These are phyloP conservation scores for Calonectria pseudoturangicola DNA, from an alignment of 2,329 filamentous ascomycete genomes.

Conservation along the genomic window DNA sequence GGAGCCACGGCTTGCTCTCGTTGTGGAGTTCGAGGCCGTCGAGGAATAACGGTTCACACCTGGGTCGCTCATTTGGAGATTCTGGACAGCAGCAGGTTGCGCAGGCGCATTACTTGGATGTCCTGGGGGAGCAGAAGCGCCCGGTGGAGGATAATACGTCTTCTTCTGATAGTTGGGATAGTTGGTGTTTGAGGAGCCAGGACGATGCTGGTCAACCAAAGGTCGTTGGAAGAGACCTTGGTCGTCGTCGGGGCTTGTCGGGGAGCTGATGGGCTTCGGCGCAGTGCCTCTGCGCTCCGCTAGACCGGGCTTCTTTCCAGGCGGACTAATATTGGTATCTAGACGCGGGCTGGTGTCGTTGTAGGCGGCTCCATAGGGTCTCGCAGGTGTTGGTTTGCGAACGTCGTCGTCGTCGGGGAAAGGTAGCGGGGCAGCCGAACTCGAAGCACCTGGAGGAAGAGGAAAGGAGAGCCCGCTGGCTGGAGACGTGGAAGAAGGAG, in stretches of 20 bases:
- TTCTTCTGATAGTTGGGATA: slow-evolving; percentile 74
- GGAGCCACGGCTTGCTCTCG: slow-evolving; percentile 91
- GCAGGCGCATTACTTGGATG: slow-evolving; percentile 58
- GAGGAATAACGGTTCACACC: slow-evolving; percentile 81
- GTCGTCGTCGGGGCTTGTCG: slow-evolving; percentile 84
- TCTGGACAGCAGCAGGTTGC: slow-evolving; percentile 49
- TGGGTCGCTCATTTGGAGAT: slow-evolving; percentile 62
- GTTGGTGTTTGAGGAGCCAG: slow-evolving; percentile 63
- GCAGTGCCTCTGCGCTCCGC: slow-evolving; percentile 89
- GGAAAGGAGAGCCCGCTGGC: slow-evolving; percentile 75
- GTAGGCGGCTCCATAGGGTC: slow-evolving; percentile 66
- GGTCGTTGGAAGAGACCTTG: slow-evolving; percentile 87
- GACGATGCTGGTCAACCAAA: slow-evolving; percentile 65
- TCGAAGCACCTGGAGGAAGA: slow-evolving; percentile 80
- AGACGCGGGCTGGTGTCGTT: slow-evolving; percentile 74
- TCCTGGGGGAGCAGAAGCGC: slow-evolving; percentile 57
- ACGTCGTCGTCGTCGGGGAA: slow-evolving; percentile 83
- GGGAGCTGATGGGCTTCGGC: slow-evolving; percentile 88
- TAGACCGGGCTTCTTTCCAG: slow-evolving; percentile 78
- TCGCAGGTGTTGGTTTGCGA: slow-evolving; percentile 66
- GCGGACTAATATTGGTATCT: slow-evolving; percentile 71
- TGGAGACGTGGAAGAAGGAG: slow-evolving; percentile 64
- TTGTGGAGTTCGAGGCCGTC: slow-evolving; percentile 94
- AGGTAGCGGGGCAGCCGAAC: slow-evolving; percentile 79
- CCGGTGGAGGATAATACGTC: slow-evolving; percentile 77